Evolutionary conservation across 2,329 filamentous ascomycete species (phyloP), one percentile per base, ranked within the genome.

Genomic region (Zymoseptoria brevis): DNA sequence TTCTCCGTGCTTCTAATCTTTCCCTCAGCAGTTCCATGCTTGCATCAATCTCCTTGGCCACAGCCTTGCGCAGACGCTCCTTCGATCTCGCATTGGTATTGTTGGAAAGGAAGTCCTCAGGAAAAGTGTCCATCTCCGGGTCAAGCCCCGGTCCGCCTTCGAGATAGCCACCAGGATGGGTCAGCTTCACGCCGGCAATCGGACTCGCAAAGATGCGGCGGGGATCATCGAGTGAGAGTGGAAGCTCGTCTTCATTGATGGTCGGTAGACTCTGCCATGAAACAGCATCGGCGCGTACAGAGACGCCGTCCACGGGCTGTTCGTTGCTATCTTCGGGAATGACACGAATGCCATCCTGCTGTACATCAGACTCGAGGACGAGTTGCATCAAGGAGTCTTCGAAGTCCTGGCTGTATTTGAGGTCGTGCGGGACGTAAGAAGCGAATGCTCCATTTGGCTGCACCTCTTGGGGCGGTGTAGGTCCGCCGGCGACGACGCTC

Each of bases 101-200:
- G 56, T 74, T 70, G 22, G 62, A 56, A 2, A 78, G 71, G 57
- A 79, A 78, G 51, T 73, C 67, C 50, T 73, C 67, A 2, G 75
- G 72, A 63, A 76, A 79, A 1, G 64, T 71, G 58, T 71, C 67
- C 57, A 72, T 66, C 0, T 73, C 71, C 4, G 74, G 71, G 9
- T 72, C 69, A 0, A 77, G 72, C 0, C 75, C 75, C 0, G 76
- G 76, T 1, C 78, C 78, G n/a, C 78, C 78, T 51, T 78, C 77
- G 26, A 78, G 69, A 51, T 76, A 77, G n/a, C 78, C 78, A 8
- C 74, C 73, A 1, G 71, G 70, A 61, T 80, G 77, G 0, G 78
- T 80, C 56, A 80, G 73, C 35, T 70, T 69, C 11, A 80, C 60
- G 29, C 76, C 77, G 0, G 76, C 73, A n/a, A 80, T 68, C 7